phyloP scores from a whole-genome alignment of 345 rosid genomes.

The Microcos paniculata region DNA sequence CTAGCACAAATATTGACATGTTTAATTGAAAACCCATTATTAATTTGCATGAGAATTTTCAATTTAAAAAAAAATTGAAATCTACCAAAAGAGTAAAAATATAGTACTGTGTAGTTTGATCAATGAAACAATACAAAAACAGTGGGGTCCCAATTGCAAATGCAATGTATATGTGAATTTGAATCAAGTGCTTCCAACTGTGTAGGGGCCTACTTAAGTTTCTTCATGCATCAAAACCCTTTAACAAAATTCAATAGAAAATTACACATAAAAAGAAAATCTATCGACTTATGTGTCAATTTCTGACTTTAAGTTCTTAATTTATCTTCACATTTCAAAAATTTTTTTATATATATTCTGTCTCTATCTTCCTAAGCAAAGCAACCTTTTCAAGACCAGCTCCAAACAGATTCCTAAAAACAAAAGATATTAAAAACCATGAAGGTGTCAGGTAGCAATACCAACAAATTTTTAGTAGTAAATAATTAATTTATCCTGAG shows the following conservation, averaged over 20 bases:
- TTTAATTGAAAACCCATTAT: not conserved
- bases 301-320: not conserved
- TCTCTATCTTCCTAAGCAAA: not conserved
- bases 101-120: too few relatives aligned
- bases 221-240: not conserved
- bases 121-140: not conserved
- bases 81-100: not conserved
- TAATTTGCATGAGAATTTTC: not conserved
- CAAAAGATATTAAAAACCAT: not conserved
- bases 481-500: too few relatives aligned
- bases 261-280: not conserved
- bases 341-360: not conserved
- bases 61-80: not conserved
- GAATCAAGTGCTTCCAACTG: constrained; percentile 11
- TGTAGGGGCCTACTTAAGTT: not conserved
- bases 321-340: not conserved
- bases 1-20: not conserved
- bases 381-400: not conserved
- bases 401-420: not conserved
- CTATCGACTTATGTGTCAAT: not conserved
- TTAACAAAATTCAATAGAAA: not conserved
- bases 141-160: constrained; percentile 11
- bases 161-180: constrained; percentile 16
- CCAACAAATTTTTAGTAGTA: too few relatives aligned
- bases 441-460: not conserved